phyloP scores from a whole-genome alignment of 306 rosid species.

The Lagenaria siceraria region DNA sequence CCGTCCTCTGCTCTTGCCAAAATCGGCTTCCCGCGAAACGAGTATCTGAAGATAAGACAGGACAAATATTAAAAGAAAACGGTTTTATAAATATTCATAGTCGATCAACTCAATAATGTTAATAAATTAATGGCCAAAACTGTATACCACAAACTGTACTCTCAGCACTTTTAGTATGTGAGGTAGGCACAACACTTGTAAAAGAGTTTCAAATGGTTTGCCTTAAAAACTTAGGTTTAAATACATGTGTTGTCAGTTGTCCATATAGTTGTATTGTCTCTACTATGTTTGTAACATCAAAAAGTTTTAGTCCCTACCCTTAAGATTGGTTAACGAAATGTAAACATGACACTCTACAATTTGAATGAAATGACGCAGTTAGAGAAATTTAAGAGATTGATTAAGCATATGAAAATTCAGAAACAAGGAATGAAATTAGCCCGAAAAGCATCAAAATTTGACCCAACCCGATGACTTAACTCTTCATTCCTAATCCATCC shows the following conservation, averaged over 20 bases:
- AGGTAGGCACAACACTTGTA: background rate
- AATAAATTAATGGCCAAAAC: background rate
- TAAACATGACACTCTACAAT: background rate
- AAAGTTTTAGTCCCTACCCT: background rate
- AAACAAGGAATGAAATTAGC: background rate
- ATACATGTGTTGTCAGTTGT: background rate
- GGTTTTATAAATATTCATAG: background rate
- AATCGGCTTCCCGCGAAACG: slow-evolving; percentile 59
- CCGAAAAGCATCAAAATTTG: background rate
- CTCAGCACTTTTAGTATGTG: background rate
- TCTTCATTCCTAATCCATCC: background rate
- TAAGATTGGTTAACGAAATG: background rate
- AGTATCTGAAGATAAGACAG: slow-evolving; percentile 35
- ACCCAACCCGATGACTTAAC: background rate
- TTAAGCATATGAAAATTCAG: background rate
- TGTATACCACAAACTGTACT: background rate
- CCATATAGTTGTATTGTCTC: background rate
- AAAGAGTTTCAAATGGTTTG: background rate
- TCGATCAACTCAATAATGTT: background rate
- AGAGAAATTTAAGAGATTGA: background rate
- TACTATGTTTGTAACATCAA: background rate
- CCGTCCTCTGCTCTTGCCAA: slow-evolving; percentile 42
- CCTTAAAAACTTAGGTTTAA: background rate
- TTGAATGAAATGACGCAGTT: background rate
- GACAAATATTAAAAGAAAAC: background rate